Evolutionary conservation across 768 basidiomycete species (phyloP).

Genomic region (Galerina sulciceps): DNA sequence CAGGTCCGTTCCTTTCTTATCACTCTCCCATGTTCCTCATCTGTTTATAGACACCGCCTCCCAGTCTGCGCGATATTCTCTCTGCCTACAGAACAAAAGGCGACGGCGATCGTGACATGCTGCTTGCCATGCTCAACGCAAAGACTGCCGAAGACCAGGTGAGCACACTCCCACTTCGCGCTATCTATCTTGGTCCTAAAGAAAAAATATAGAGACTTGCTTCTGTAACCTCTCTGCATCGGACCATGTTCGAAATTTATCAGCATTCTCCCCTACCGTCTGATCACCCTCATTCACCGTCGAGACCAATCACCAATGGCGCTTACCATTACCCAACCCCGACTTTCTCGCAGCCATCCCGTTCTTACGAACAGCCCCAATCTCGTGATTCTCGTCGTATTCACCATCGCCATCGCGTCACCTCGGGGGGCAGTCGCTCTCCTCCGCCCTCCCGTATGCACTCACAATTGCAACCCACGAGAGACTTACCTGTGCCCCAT

Average conservation of each 20-base stretch:
- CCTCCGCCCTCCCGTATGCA: constrained; percentile 39
- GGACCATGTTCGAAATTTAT: constrained; percentile 69
- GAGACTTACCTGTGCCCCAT: constrained; percentile 37
- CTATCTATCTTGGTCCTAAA: constrained; percentile 4
- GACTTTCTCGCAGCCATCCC: constrained; percentile 40
- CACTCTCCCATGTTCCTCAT: constrained; percentile 20
- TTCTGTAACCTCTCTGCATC: constrained; percentile 70
- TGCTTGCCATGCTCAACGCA: constrained; percentile 88
- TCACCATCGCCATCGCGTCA: constrained; percentile 36
- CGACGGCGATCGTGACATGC: constrained; percentile 91
- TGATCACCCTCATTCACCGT: constrained; percentile 19
- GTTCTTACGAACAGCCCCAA: constrained; percentile 33
- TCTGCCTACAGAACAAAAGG: constrained; percentile 84
- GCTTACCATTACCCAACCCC: constrained; percentile 45
- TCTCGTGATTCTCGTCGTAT: constrained; percentile 36
- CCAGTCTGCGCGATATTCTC: constrained; percentile 84
- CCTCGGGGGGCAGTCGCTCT: constrained; percentile 41
- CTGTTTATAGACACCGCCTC: constrained; percentile 66
- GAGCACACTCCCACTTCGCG: constrained; percentile 24
- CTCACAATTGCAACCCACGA: constrained; percentile 33
- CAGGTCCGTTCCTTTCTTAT: constrained; percentile 36
- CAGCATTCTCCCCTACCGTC: constrained; percentile 33
- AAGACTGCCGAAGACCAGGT: constrained; percentile 95
- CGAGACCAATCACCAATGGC: constrained; percentile 27
- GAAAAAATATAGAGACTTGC: constrained; percentile 61